These are phyloP conservation scores for Fusarium sp. DNA, from an alignment of 2,329 filamentous ascomycete genomes.

Conservation along the genomic window DNA sequence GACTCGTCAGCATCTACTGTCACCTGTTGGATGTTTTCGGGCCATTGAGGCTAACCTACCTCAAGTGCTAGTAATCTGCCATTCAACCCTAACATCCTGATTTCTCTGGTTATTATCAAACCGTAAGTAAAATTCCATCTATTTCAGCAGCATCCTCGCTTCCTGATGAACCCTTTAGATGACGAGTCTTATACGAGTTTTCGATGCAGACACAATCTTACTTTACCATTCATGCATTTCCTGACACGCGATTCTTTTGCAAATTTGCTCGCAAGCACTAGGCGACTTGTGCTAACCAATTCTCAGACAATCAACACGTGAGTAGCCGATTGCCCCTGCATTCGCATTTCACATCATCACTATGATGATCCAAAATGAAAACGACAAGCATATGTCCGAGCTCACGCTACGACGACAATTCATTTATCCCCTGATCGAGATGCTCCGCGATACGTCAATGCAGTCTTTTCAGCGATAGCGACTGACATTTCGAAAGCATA, in stretches of 20 bases:
- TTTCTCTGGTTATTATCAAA: not conserved
- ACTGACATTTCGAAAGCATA: conserved; percentile 39
- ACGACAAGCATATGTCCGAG: conserved; percentile 99
- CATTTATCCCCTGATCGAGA: conserved; percentile 49
- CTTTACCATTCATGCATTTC: conserved; percentile 77
- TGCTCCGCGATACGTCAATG: conserved; percentile 23
- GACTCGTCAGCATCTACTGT: conserved; percentile 56
- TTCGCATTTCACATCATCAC: conserved; percentile 33
- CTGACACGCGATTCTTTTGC: conserved; percentile 48
- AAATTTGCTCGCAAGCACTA: conserved; percentile 8
- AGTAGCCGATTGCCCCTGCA: conserved; percentile 33
- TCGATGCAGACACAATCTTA: conserved; percentile 74
- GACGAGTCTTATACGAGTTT: conserved; percentile 82
- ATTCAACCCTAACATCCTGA: too few relatives aligned
- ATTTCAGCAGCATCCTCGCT: conserved; percentile 37
- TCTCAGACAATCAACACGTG: conserved; percentile 28
- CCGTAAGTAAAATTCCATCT: conserved; percentile 27
- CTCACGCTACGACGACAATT: conserved; percentile 59
- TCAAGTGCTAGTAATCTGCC: conserved; percentile 28
- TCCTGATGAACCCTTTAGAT: conserved; percentile 64
- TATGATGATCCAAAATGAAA: conserved; percentile 87
- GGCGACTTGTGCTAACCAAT: conserved; percentile 33
- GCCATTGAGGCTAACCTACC: conserved; percentile 34
- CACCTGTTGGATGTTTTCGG: conserved; percentile 11
- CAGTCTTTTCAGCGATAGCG: conserved; percentile 18